Evolutionary conservation across 2,329 filamentous ascomycete genomes (phyloP), one percentile per base, ranked within the genome.

Genomic region (Cladophialophora yegresii): DNA sequence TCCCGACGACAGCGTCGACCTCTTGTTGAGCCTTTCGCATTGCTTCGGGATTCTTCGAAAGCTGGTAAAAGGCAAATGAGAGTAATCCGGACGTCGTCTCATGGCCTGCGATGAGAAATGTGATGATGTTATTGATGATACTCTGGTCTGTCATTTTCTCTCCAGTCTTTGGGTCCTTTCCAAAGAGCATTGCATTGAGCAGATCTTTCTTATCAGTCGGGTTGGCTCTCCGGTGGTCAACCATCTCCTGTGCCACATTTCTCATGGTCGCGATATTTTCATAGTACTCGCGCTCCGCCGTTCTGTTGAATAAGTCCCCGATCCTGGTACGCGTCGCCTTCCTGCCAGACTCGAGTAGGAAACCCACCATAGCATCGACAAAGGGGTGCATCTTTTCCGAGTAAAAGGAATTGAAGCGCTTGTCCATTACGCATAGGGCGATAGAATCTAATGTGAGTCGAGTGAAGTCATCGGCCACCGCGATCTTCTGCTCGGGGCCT

Each of bases 371-470:
- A 36, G 87, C 84, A 51, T 81, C 74, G 45, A 91, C 81, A 70
- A 92, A 92, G 0, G 89, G 88, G 69, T 92, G 89, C 73, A 89
- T 78, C 8, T 85, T 80, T 13, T 89, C 84, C 30, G 81, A 81
- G 72, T 92, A 92, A 75, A 88, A 91, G 0, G 85, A 88, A 76
- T 92, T 92, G 81, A 92, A 92, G 20, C 89, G 85, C 64, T 82
- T 88, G 43, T 84, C 84, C 85, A 90, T 89, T n/a, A 85, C 80
- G 73, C 88, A 89, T 30, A 92, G 81, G 1, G 87, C 87, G 8
- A 92, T 82, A 0, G 88, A 89, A 72, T 92, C 89, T 2, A 92
- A 81, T 0, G 89, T 86, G 33, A 92, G 77, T n/a, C 89, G 83
- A 2, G 89, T 90, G 67, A 90, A 90, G 74, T 91, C 87, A 20